Percentiles rank a stretch among this genome's conserved stretches.
Conservation (phyloP, 1,139 yeast genomes). For the Yamadazyma buinensis region DNA sequence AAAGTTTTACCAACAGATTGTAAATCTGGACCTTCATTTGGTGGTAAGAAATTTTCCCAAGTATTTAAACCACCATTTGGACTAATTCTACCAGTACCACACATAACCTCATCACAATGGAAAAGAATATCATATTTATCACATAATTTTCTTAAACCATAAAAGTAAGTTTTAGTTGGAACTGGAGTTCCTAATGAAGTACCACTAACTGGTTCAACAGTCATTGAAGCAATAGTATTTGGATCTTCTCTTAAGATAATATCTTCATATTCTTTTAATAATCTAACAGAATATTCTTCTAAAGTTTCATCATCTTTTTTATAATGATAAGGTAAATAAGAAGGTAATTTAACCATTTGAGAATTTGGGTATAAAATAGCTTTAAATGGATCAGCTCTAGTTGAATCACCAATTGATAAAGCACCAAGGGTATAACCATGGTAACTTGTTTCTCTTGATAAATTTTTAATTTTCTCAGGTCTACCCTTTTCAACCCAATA, state of each 20-base stretch:
- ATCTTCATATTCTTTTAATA: constrained; percentile 47
- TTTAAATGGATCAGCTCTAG: constrained; percentile 38
- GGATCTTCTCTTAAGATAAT: constrained; percentile 48
- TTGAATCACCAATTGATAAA: constrained; percentile 43
- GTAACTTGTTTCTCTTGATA: constrained; percentile 52
- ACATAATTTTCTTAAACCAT: constrained; percentile 50
- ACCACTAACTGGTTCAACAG: constrained; percentile 57
- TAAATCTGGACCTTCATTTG: constrained; percentile 53
- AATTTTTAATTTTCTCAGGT: constrained; percentile 44
- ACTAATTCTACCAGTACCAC: constrained; percentile 53
- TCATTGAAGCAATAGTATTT: constrained; percentile 49
- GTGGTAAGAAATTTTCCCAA: constrained; percentile 45
- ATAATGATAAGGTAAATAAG: constrained; percentile 49
- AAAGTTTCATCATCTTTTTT: constrained; percentile 43
- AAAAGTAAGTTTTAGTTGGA: constrained; percentile 55
- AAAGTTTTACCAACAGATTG: constrained; percentile 62
- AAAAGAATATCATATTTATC: constrained; percentile 57
- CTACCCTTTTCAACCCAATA: constrained; percentile 51
- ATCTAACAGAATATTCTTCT: constrained; percentile 45
- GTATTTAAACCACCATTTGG: constrained; percentile 38
- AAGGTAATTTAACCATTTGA: constrained; percentile 43
- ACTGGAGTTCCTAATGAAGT: constrained; percentile 55
- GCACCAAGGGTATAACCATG: constrained; percentile 61
- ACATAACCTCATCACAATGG: constrained; percentile 63
- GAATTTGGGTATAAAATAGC: constrained; percentile 40